A percentile compares a stretch with the other conserved stretches of the same genome.
Conservation (phyloP, 192 early-diverging fungal genomes). For the Gryganskiella cystojenkinii region DNA sequence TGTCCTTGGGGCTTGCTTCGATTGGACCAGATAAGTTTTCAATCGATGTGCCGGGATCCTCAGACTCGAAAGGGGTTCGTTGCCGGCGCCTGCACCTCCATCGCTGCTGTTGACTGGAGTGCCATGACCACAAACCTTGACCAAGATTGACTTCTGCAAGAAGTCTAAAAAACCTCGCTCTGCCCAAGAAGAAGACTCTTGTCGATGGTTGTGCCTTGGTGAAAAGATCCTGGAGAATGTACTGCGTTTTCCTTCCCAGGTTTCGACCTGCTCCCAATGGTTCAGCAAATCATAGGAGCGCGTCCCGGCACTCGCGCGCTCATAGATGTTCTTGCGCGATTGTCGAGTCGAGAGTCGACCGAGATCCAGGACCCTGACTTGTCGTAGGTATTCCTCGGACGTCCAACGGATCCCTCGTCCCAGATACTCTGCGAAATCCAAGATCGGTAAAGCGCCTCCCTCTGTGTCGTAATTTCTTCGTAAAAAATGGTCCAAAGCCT, state of each 20-base stretch:
- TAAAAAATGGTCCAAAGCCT: too few species aligned
- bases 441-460: too few species aligned
- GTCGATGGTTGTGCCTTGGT: too few species aligned
- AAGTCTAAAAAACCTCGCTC: background rate
- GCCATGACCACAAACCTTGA: background rate
- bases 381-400: background rate
- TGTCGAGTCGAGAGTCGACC: too few species aligned
- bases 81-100: too few species aligned
- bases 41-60: conserved; percentile 15
- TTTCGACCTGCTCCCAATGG: too few species aligned
- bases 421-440: background rate
- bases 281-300: too few species aligned
- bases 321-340: too few species aligned
- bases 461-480: too few species aligned
- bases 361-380: conserved; percentile 1
- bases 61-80: background rate
- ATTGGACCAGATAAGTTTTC: background rate
- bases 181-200: background rate
- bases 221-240: background rate
- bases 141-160: conserved; percentile 1
- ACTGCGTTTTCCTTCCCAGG: background rate
- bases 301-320: too few species aligned
- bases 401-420: background rate
- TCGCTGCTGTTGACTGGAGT: too few species aligned
- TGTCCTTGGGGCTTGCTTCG: background rate